Evolutionary conservation across 2,329 filamentous ascomycete species (phyloP), one percentile per base, ranked within the genome.

Genomic region (Sporothrix euskadiensis): DNA sequence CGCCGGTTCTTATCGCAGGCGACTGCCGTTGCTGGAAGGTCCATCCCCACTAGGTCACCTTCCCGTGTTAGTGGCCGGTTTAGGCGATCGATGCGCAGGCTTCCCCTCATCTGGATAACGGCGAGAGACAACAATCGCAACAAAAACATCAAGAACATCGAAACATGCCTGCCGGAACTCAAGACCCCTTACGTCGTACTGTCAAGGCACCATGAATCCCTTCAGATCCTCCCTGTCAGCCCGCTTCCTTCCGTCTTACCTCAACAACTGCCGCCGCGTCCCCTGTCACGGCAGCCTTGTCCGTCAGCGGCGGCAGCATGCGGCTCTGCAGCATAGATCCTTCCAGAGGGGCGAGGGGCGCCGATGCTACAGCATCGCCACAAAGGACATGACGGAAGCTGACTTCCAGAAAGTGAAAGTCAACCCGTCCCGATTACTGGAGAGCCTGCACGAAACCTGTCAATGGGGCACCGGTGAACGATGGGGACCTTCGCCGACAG

Each of bases 401-500:
- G 73, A 72, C 8, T 35, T 76, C 16, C 35, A 35, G 4, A 52
- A 19, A 10, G 54, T 74, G 44, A 75, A 69, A 44, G 73, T 75
- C 8, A 73, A 76, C 26, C 44, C 49, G 6, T 66, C 63, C 1
- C 61, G 76, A 22, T 41, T 77, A 54, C 75, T 77, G 73, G 22
- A 72, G 49, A 72, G 71, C 8, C 41, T 77, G 0, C 75, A 77
- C 44, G 63, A 75, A 12, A 77, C 76, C 1, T 77, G 76, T 41
- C 22, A 56, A 8, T 75, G 73, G 47, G 76, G 76, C 3, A 70
- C 71, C 1, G 91, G 90, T 0, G 85, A 90, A 75, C 82, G 85
- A 81, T 93, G 90, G 89, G 90, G 90, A 73, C 87, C 86, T 57
- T 82, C 78, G 30, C 78, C 82, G 30, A 91, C 88, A 14, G 89